These are phyloP conservation scores for Huntiella abstrusa DNA, from an alignment of 2,329 filamentous ascomycete species.

Conservation along the genomic window DNA sequence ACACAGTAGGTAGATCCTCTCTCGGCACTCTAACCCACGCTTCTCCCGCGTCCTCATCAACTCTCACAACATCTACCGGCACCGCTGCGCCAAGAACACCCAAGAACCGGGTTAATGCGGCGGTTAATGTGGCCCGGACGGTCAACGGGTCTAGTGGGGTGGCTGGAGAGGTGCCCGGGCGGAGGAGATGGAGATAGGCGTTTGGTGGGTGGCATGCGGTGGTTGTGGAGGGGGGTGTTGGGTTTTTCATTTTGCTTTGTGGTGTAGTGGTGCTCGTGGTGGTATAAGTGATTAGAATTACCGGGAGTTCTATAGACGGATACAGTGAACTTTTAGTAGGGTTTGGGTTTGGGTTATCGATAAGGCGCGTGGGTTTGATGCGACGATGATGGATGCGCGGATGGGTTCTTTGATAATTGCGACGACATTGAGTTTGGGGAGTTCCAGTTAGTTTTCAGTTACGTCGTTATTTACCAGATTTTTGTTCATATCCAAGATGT, in stretches of 20 bases:
- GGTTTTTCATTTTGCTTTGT: slow-evolving; percentile 13
- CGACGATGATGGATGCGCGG: too few species aligned
- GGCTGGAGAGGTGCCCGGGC: slow-evolving; percentile 5
- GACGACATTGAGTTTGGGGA: not conserved
- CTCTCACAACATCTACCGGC: slow-evolving; percentile 49
- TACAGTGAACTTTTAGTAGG: too few species aligned
- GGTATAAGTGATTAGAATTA: too few species aligned
- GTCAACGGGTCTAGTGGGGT: slow-evolving; percentile 39
- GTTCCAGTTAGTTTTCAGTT: not conserved
- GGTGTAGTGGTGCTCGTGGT: too few species aligned
- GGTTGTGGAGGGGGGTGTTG: slow-evolving; percentile 14
- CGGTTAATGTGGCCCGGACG: slow-evolving; percentile 40
- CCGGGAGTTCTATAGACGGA: too few species aligned
- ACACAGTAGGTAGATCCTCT: slow-evolving; percentile 39
- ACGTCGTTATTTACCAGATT: not conserved
- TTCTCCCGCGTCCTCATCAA: slow-evolving; percentile 24
- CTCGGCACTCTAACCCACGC: slow-evolving; percentile 48
- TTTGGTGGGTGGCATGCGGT: slow-evolving; percentile 25
- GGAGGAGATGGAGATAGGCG: slow-evolving; percentile 30
- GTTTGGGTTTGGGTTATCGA: too few species aligned
- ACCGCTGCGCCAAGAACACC: slow-evolving; percentile 50
- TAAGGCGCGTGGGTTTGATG: too few species aligned
- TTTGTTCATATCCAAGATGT: slow-evolving; percentile 4
- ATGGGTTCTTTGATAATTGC: not conserved
- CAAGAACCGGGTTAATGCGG: slow-evolving; percentile 48